Base-by-base conservation (phyloP, 2,329 filamentous ascomycete genomes). In the Aspergillus sp. region DNA sequence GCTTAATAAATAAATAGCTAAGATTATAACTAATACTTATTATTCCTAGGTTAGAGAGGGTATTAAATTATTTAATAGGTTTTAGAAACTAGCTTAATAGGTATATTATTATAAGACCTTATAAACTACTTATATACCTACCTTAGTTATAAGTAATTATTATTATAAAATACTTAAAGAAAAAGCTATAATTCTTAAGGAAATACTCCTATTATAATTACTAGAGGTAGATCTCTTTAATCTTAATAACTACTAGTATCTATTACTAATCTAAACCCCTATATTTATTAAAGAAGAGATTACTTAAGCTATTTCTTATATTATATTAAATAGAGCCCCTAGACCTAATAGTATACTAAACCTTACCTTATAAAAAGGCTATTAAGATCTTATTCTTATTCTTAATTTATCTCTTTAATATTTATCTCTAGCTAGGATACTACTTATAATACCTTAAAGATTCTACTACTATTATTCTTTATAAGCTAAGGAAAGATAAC, bases 401-500 rank as follows among this genome's bases (percentile, higher is more conserved):
- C 7, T 32, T 45, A n/a, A 38, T 28, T 2, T 27, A 29, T 7
- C 26, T 48, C 32, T 45, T 39, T 29, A 40, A 45, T 5, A 11
- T n/a, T 6, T 45, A 36, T 30, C 37, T 44, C 11, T 26, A 19
- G 2, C 5, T 27, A 8, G 32, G 39, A 12, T 40, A 45, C 36
- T 42, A 37, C 43, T 40, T 40, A 13, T 9, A 32, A 29, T 40
- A 48, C 33, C 43, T 43, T 31, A 26, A 40, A 8, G 32, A 38
- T 7, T 33, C 40, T 11, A n/a, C n/a, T n/a, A 34, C 27, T 6
- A 49, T 40, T 2, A 39, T 55, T 7, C 45, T 58, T 7, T 43
- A 47, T 11, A 58, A 58, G 35, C 45, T 48, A 27, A 48, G 53
- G 1, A 56, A 55, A 37, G 39, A 34, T 7, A 44, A 55, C 44